Conservation (phyloP, 169 alveolate genomes). For the Babesia bigemina region DNA sequence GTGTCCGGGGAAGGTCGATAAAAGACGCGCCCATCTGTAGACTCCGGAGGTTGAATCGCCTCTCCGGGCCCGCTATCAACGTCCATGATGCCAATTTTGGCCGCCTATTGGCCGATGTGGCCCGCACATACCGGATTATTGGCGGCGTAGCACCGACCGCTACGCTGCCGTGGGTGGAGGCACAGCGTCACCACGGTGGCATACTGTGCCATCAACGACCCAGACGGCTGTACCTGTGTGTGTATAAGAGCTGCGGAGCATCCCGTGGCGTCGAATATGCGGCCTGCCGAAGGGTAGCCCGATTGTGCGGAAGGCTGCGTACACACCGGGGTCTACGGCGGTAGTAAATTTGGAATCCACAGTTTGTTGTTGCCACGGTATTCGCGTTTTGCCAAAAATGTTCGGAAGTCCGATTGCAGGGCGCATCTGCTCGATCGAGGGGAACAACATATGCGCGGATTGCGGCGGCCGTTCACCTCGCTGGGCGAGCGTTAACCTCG, state of each 20-base stretch:
- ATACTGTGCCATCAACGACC: too few species aligned
- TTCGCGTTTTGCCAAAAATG: slow-evolving; percentile 12
- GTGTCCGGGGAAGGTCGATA: slow-evolving; percentile 32
- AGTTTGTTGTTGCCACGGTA: too few species aligned
- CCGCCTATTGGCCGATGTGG: too few species aligned
- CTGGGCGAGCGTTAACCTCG: slow-evolving; percentile 95
- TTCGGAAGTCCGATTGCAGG: slow-evolving; percentile 65
- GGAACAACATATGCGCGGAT: slow-evolving; percentile 94
- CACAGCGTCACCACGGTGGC: too few species aligned
- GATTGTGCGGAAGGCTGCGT: neutral
- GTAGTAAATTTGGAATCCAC: neutral
- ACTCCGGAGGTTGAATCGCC: neutral
- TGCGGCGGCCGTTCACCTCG: slow-evolving; percentile 93
- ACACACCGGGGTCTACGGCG: neutral
- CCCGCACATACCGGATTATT: too few species aligned
- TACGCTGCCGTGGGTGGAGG: too few species aligned
- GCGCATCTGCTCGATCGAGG: slow-evolving; percentile 74
- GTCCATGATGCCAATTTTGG: too few species aligned
- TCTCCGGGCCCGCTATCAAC: too few species aligned
- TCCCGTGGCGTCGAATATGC: too few species aligned
- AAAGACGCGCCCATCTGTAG: neutral
- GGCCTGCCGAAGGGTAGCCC: neutral
- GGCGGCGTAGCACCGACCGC: too few species aligned
- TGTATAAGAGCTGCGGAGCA: too few species aligned
- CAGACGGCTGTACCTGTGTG: too few species aligned